These are phyloP conservation scores for Protostelium mycophagum DNA, from an alignment of 78 protist species.

Conservation along the genomic window DNA sequence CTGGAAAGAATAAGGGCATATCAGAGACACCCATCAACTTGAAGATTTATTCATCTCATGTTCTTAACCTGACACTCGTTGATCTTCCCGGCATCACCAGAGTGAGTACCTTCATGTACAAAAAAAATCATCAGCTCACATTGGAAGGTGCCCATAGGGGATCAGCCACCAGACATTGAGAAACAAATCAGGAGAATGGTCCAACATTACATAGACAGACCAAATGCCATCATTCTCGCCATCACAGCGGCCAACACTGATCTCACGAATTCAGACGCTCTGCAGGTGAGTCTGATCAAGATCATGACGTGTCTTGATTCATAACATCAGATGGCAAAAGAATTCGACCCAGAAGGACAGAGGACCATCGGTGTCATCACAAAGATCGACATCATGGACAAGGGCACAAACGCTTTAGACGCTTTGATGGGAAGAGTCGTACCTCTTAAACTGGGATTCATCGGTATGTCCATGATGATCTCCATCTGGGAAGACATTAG, in stretches of 20 bases:
- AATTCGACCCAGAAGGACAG: slow-evolving; percentile 86
- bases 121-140: slow-evolving; percentile 30
- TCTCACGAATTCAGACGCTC: slow-evolving; percentile 93
- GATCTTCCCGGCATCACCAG: slow-evolving; percentile 95
- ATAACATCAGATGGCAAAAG: slow-evolving; percentile 57
- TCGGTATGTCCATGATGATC: slow-evolving; percentile 30
- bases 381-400: slow-evolving; percentile 96
- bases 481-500: slow-evolving; percentile 13
- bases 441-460: slow-evolving; percentile 77
- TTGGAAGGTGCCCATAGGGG: slow-evolving; percentile 86
- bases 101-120: neutral
- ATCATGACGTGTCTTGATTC: neutral
- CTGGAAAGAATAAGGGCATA: slow-evolving; percentile 83
- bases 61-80: slow-evolving; percentile 90
- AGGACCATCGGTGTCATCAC: slow-evolving; percentile 97
- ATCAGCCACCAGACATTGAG: slow-evolving; percentile 93
- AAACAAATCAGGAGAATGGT: slow-evolving; percentile 70
- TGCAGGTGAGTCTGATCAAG: slow-evolving; percentile 38
- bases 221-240: slow-evolving; percentile 92
- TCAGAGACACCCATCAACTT: slow-evolving; percentile 87
- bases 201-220: slow-evolving; percentile 69
- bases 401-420: slow-evolving; percentile 91
- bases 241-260: slow-evolving; percentile 96
- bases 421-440: slow-evolving; percentile 74
- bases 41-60: slow-evolving; percentile 86